Evolutionary conservation across 352 stramenopile genomes (phyloP), one percentile per base, ranked within the genome.

Genomic region (Phytophthora cactorum): DNA sequence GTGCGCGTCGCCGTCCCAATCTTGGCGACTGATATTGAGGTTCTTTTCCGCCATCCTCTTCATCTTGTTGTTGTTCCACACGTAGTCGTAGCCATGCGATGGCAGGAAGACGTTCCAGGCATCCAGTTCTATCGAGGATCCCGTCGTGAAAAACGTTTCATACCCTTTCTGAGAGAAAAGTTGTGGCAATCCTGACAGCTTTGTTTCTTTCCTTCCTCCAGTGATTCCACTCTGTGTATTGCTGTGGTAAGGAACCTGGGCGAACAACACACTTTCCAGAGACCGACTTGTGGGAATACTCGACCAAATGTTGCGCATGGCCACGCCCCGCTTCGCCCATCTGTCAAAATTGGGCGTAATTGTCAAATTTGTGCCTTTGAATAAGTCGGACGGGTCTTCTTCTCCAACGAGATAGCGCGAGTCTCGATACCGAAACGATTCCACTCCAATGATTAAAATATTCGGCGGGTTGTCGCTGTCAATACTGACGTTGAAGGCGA

Each of bases 111-210:
- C 6, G 11, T 52, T 29, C 54, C 54, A 62, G 2, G 15, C 27
- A 44, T 62, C 54, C 12, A 53, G 5, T 12, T 44, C 14, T 5
- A 53, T 52, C 12, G 43, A 44, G 7, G 54, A 46, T 11, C 43
- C 54, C 12, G 54, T 62, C 9, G 54, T 62, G 34, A 62, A 62
- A 12, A 31, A 62, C 4, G 54, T 62, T 45, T 62, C 54, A 29
- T 62, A 62, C 10, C 43, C 43, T 43, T 62, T 62, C 8, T 52
- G 12, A 4, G 25, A 34, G 12, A 62, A 62, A 1, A 62, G 29
- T 32, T 62, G 54, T 3, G 54, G 54, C 6, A 62, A 27, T 1
- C 54, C 54, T 22, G 54, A 52, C 10, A 62, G 41, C 10, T 62
- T 44, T 2, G 29, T 39, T 2, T 43, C 7, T 27, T 25, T 39